Evolutionary conservation across 768 basidiomycete genomes (phyloP).

Genomic region (Sutorius australiensis): DNA sequence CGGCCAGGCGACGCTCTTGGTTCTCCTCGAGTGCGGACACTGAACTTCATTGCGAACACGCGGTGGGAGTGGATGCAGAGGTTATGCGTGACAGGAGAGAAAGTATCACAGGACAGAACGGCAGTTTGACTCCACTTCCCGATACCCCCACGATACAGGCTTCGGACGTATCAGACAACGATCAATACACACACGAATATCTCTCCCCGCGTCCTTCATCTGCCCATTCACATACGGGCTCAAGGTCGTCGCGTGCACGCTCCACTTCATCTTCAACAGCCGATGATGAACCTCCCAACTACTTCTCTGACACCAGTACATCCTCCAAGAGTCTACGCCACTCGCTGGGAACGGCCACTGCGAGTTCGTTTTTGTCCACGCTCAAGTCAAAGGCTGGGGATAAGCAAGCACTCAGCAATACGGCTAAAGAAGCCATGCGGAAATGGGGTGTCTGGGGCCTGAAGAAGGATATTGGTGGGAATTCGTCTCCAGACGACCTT

Average conservation of each 20-base stretch:
- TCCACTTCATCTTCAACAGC: constrained; percentile 34
- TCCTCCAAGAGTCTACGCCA: constrained; percentile 38
- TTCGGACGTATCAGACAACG: constrained; percentile 17
- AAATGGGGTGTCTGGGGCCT: constrained; percentile 88
- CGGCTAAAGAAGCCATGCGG: constrained; percentile 84
- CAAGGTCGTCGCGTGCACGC: constrained; percentile 34
- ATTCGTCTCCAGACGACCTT: constrained; percentile 36
- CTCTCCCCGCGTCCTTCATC: constrained; percentile 42
- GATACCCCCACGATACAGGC: constrained; percentile 7
- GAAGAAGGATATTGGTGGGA: constrained; percentile 47
- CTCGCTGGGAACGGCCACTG: constrained; percentile 35
- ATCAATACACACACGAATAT: constrained; percentile 15
- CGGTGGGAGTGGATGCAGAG: constrained; percentile 25
- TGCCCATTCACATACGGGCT: constrained; percentile 35
- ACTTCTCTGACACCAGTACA: constrained; percentile 32
- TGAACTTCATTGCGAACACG: constrained; percentile 25
- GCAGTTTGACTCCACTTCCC: constrained; percentile 23
- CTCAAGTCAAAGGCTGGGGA: constrained; percentile 74
- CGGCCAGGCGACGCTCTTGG: constrained; percentile 51
- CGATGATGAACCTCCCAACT: constrained; percentile 27
- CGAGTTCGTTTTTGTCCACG: constrained; percentile 68
- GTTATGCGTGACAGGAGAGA: constrained; percentile 16
- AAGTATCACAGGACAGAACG: constrained; percentile 36
- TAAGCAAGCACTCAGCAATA: constrained; percentile 81
- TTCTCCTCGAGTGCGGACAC: constrained; percentile 46